phyloP scores from a whole-genome alignment of 371 early-diverging fungal species.

The Capillidium heterosporum region DNA sequence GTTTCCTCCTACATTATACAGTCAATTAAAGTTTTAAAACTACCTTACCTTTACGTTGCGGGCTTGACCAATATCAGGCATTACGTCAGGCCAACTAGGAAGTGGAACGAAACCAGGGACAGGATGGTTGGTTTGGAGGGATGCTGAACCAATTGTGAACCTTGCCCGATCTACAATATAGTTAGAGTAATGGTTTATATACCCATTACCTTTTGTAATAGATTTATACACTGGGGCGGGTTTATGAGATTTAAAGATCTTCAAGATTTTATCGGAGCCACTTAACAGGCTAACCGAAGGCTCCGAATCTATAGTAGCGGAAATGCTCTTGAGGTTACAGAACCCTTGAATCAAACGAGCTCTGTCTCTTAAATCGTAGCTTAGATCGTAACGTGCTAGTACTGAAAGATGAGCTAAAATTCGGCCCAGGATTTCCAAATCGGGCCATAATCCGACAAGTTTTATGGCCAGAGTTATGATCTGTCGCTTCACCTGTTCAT shows the following conservation, averaged over 20 bases:
- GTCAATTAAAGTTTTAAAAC: conserved; percentile 21
- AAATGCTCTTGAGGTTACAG: background rate
- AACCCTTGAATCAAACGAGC: conserved; percentile 63
- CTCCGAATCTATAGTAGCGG: too few relatives aligned
- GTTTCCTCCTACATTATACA: conserved; percentile 24
- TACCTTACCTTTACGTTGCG: conserved; percentile 28
- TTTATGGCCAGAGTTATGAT: conserved; percentile 62
- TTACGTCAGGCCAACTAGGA: conserved; percentile 59
- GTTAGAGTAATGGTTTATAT: background rate
- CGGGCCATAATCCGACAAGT: conserved; percentile 28
- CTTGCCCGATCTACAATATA: conserved; percentile 6
- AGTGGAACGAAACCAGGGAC: conserved; percentile 60
- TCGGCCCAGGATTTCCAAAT: conserved; percentile 18
- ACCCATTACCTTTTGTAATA: conserved; percentile 5
- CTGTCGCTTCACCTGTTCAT: conserved; percentile 52
- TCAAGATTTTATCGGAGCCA: too few relatives aligned
- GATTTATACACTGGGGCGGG: conserved; percentile 9
- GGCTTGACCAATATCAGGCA: conserved; percentile 38
- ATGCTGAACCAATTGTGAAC: conserved; percentile 65
- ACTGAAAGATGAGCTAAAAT: conserved; percentile 57
- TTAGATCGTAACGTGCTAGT: conserved; percentile 71
- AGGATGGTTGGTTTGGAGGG: conserved; percentile 49
- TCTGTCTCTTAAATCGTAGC: conserved; percentile 81
- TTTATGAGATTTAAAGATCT: too few relatives aligned
- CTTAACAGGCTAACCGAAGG: too few relatives aligned